These are phyloP conservation scores for Penicillium ochrochloron DNA, from an alignment of 495 filamentous ascomycete genomes.

Conservation along the genomic window DNA sequence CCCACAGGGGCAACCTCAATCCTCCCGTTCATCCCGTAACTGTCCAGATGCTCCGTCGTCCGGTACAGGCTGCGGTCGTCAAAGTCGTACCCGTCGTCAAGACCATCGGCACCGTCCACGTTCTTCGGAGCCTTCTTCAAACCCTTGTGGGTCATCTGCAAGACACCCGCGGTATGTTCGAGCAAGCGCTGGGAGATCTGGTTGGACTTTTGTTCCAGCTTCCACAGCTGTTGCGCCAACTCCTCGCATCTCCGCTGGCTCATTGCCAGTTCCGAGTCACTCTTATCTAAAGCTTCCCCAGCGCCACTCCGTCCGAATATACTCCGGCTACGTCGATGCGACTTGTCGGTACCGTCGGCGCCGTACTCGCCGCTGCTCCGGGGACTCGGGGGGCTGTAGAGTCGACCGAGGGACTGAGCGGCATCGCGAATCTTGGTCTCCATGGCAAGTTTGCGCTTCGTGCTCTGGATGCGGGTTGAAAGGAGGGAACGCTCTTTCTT, in stretches of 20 bases:
- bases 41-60: slow-evolving; percentile 68
- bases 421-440: slow-evolving; percentile 95
- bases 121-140: slow-evolving; percentile 52
- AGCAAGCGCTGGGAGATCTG: slow-evolving; percentile 73
- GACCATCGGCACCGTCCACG: slow-evolving; percentile 66
- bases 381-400: slow-evolving; percentile 65
- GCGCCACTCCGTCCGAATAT: slow-evolving; percentile 50
- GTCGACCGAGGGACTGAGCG: slow-evolving; percentile 77
- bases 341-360: slow-evolving; percentile 32
- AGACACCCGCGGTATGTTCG: slow-evolving; percentile 89
- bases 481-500: slow-evolving; percentile 82
- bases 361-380: slow-evolving; percentile 41
- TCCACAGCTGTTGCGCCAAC: slow-evolving; percentile 77
- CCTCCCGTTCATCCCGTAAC: slow-evolving; percentile 42
- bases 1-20: slow-evolving; percentile 22
- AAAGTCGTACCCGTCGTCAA: slow-evolving; percentile 67
- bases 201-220: slow-evolving; percentile 71
- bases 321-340: slow-evolving; percentile 50
- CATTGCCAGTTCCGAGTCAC: slow-evolving; percentile 73
- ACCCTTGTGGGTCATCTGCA: slow-evolving; percentile 83
- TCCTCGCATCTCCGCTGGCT: slow-evolving; percentile 86
- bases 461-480: slow-evolving; percentile 73
- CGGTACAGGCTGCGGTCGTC: slow-evolving; percentile 82
- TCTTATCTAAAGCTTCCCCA: slow-evolving; percentile 48
- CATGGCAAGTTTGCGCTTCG: slow-evolving; percentile 80